Conservation (phyloP, 306 rosid genomes). For the Aeschynomene evenia region DNA sequence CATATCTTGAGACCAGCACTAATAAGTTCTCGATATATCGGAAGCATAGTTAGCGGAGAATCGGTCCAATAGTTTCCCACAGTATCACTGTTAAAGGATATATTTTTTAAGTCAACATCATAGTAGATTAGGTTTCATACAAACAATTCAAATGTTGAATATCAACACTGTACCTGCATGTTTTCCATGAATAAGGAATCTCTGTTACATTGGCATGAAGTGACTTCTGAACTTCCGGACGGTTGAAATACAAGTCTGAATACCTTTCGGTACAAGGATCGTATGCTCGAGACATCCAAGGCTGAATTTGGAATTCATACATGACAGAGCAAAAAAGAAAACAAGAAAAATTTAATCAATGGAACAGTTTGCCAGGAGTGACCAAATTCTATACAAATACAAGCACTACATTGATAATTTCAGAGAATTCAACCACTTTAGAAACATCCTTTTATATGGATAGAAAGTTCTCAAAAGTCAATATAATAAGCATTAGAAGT, state of each 20-base stretch:
- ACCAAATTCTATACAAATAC: slow-evolving; percentile 4
- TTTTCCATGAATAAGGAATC: slow-evolving; percentile 73
- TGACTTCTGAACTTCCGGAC: slow-evolving; percentile 88
- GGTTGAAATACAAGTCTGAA: slow-evolving; percentile 76
- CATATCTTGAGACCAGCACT: slow-evolving; percentile 73
- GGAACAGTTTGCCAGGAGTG: neutral
- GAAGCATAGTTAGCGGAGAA: slow-evolving; percentile 93
- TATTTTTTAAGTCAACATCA: neutral
- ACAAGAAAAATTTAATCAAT: slow-evolving; percentile 18
- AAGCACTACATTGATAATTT: neutral
- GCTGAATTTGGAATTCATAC: slow-evolving; percentile 53
- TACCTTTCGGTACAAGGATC: slow-evolving; percentile 95
- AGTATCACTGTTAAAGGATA: slow-evolving; percentile 55
- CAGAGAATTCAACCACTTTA: neutral
- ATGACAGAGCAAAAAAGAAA: slow-evolving; percentile 19
- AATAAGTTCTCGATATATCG: slow-evolving; percentile 81
- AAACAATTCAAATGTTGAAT: slow-evolving; percentile 21
- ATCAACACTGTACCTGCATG: slow-evolving; percentile 67
- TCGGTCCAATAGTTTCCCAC: slow-evolving; percentile 85
- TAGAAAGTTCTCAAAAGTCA: slow-evolving; percentile 1
- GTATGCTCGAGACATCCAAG: slow-evolving; percentile 93
- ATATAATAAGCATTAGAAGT: neutral
- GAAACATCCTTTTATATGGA: neutral
- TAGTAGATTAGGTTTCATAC: neutral
- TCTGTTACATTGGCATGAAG: slow-evolving; percentile 86